Evolutionary conservation across 2,329 filamentous ascomycete genomes (phyloP).

Genomic region (Penicillium sp.): DNA sequence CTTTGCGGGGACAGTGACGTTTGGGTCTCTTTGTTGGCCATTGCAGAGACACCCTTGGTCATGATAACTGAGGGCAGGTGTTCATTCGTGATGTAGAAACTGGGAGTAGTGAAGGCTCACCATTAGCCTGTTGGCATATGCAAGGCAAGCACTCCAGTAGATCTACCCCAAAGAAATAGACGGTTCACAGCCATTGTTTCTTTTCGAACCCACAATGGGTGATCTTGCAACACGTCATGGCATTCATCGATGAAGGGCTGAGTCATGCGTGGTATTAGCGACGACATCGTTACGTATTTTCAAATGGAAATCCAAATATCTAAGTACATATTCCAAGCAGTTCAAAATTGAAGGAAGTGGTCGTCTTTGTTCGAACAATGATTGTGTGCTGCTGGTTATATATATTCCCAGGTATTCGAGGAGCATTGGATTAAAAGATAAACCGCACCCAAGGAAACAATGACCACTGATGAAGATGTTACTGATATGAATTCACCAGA

Average conservation of each 20-base stretch:
- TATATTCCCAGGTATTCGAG: not conserved
- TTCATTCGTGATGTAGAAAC: not conserved
- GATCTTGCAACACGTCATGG: slow-evolving; percentile 1
- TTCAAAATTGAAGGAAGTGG: not conserved
- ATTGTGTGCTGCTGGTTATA: not conserved
- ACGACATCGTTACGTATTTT: not conserved
- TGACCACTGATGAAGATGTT: no score
- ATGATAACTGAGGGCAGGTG: no score
- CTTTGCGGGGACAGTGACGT: not conserved
- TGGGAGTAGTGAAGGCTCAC: not conserved
- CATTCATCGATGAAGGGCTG: not conserved
- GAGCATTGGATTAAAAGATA: not conserved
- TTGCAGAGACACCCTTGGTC: not conserved
- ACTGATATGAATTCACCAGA: rapidly evolving
- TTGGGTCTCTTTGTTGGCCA: not conserved
- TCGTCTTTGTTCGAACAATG: not conserved
- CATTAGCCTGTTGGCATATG: not conserved
- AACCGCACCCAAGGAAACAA: not conserved
- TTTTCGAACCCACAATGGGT: not conserved
- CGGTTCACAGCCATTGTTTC: no score
- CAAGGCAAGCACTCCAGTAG: not conserved
- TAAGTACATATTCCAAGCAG: not conserved
- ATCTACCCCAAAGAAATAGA: not conserved
- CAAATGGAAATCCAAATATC: rapidly evolving
- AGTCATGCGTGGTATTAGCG: not conserved